A percentile compares a stretch with the other conserved stretches of the same genome.
Conservation (phyloP, 768 basidiomycete genomes). For the Clitopilus passeckerianus region DNA sequence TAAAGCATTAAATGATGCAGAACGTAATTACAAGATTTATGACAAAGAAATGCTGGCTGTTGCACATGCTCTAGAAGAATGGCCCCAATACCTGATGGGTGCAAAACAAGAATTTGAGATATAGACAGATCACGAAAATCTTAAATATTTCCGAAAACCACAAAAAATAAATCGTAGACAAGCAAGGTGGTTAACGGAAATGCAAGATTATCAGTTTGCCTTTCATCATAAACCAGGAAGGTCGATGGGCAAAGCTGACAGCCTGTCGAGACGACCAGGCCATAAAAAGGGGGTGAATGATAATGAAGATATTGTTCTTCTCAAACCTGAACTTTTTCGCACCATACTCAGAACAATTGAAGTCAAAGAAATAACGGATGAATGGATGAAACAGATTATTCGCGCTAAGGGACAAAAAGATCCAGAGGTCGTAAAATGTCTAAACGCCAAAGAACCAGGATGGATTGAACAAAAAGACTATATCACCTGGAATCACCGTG, state of each 20-base stretch:
- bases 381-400: neutral
- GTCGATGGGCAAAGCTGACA: conserved; percentile 2
- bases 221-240: neutral
- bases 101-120: neutral
- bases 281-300: conserved; percentile 9
- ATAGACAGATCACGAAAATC: conserved; percentile 17
- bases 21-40: conserved; percentile 40
- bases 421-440: neutral
- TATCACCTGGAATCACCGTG: neutral
- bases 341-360: neutral
- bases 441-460: neutral
- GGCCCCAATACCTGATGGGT: conserved; percentile 10
- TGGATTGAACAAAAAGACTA: neutral
- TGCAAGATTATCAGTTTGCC: neutral
- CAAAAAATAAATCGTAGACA: conserved; percentile 22
- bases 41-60: conserved; percentile 47
- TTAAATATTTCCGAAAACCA: conserved; percentile 4
- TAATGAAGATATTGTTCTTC: conserved; percentile 1
- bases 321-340: conserved; percentile 1
- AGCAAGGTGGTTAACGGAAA: conserved; percentile 1
- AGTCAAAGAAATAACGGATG: neutral
- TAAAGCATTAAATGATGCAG: conserved; percentile 19
- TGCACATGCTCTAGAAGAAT: conserved; percentile 24
- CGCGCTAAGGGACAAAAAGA: neutral
- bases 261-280: conserved; percentile 6